phyloP scores from a whole-genome alignment of 1,284 basidiomycete species.

The Ganoderma leucocontextum region DNA sequence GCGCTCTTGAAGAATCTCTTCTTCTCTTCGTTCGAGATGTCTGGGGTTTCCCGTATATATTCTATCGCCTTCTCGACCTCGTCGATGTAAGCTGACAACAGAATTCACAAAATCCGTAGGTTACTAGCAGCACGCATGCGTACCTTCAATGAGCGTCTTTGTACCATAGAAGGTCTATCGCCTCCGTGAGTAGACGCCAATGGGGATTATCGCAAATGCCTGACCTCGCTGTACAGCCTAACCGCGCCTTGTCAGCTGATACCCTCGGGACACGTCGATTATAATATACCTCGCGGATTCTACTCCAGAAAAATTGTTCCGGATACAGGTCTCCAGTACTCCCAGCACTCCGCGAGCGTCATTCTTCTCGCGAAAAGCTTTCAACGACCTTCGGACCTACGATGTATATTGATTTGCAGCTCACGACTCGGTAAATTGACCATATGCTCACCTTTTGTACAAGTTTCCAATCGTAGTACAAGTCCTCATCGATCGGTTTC shows the following conservation, averaged over 20 bases:
- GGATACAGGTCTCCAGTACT: slow-evolving; percentile 91
- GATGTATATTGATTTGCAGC: background rate
- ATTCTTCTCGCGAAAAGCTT: slow-evolving; percentile 67
- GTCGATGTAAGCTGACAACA: slow-evolving; percentile 71
- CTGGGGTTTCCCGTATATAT: slow-evolving; percentile 77
- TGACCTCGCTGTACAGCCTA: slow-evolving; percentile 89
- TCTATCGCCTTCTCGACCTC: slow-evolving; percentile 81
- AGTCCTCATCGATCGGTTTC: slow-evolving; percentile 88
- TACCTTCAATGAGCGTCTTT: slow-evolving; percentile 87
- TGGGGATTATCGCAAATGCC: slow-evolving; percentile 26
- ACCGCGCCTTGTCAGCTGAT: background rate
- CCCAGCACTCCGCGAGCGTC: slow-evolving; percentile 89
- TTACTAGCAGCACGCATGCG: slow-evolving; percentile 24
- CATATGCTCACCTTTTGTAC: slow-evolving; percentile 67
- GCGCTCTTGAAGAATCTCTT: slow-evolving; percentile 90
- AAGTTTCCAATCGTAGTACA: slow-evolving; percentile 89
- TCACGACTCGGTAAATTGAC: background rate
- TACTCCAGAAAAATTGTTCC: slow-evolving; percentile 94
- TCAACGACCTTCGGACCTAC: slow-evolving; percentile 74
- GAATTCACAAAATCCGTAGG: background rate
- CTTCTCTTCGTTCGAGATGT: slow-evolving; percentile 89
- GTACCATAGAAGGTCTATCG: slow-evolving; percentile 87
- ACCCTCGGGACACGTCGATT: background rate
- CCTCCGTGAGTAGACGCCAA: slow-evolving; percentile 2
- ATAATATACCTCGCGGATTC: slow-evolving; percentile 77